Base-by-base conservation (phyloP, 2,329 filamentous ascomycete species). In the Polytolypa hystricis region DNA sequence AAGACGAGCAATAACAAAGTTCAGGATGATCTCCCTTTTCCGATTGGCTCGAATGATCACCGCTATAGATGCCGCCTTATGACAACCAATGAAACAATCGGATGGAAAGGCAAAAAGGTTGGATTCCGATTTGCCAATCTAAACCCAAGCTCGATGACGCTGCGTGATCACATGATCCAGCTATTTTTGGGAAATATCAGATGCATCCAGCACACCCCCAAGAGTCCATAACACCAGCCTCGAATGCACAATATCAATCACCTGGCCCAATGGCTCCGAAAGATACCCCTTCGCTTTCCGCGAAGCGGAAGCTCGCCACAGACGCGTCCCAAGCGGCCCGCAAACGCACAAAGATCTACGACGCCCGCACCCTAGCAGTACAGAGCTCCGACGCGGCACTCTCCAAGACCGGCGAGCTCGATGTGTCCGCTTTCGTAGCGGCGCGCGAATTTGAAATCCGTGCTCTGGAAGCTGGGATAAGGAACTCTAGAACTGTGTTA, bases 391-490 rank as follows among this genome's bases (percentile, higher is more conserved):
- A 65, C 18, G 59, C 63, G 31, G 63, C 63, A 19, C 57, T 67
- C 33, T 74, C 74, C 47, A 66, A 65, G 38, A 70, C 73, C 60
- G 91, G 89, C 54, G 80, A 93, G 54, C 71, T 98, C 41, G 81
- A 95, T 54, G 72, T 95, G 35, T 77, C 82, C 47, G 75, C 80
- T 18, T 98, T 96, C 51, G 71, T 96, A 47, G 77, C 77, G 47
- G 79, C 85, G 8, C 81, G 87, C 42, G 80, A 93, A 53, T 93
- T 84, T 51, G 89, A 96, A 64, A 93, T 98, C 49, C 75, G 74
- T 39, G 81, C 87, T 1, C 66, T 96, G 31, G 83, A 94, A 55
- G 70, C 79, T 51, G 84, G 83, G 42, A 91, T 96, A 72, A 70
- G 73, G 37, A 77, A 74, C 23, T 81, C 84, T 31, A 87, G 82